phyloP scores from a whole-genome alignment of 257 asterid genomes.

The Schizonepeta tenuifolia region DNA sequence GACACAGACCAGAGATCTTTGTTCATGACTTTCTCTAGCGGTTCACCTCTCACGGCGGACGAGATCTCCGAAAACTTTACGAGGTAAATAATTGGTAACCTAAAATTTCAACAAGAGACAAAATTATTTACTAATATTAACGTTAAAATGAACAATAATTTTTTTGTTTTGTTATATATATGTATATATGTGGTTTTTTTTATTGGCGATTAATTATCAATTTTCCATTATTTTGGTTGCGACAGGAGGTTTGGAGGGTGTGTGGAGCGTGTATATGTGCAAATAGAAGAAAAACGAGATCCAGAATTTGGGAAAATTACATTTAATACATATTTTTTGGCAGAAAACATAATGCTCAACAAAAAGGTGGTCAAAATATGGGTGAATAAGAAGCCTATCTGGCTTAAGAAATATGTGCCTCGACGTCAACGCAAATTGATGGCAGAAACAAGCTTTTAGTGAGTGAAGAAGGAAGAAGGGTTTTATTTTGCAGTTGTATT shows the following conservation, averaged over 20 bases:
- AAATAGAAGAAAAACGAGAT: neutral
- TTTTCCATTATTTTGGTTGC: neutral
- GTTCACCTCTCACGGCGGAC: neutral
- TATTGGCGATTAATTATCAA: neutral
- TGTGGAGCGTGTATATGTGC: neutral
- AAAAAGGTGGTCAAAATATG: neutral
- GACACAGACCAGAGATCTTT: neutral
- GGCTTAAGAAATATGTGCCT: conserved; percentile 12
- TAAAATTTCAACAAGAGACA: no score
- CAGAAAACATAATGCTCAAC: neutral
- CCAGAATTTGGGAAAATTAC: neutral
- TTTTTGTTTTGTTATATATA: no score
- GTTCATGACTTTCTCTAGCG: conserved; percentile 15
- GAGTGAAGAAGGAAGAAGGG: neutral
- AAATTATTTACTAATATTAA: no score
- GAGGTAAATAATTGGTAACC: neutral
- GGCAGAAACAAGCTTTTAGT: neutral
- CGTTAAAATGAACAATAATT: no score
- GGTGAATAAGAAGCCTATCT: conserved; percentile 5
- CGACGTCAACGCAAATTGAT: neutral
- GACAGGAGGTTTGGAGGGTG: neutral
- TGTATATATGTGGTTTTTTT: neutral
- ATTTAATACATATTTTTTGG: neutral
- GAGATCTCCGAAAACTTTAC: neutral
- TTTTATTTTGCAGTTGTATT: no score